Evolutionary conservation across 2,329 filamentous ascomycete species (phyloP).

Genomic region (Colletotrichum orbiculare): DNA sequence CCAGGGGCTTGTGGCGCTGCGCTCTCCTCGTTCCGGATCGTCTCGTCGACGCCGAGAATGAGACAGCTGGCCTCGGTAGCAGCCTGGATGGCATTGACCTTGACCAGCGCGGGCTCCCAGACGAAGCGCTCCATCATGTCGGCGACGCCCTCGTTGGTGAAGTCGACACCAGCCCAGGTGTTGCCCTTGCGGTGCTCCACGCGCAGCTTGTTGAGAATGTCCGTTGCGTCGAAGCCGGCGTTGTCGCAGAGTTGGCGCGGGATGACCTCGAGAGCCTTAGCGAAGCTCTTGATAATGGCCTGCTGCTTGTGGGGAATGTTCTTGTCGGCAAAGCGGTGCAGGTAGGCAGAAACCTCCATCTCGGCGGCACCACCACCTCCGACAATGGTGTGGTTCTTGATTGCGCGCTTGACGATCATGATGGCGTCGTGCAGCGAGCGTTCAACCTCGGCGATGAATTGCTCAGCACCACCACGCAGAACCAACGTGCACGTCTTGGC

Average conservation of each 20-base stretch:
- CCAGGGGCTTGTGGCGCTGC: constrained; percentile 83
- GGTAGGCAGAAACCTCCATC: constrained; percentile 96
- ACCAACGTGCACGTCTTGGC: constrained; percentile 98
- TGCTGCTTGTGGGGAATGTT: constrained; percentile 96
- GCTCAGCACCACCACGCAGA: constrained; percentile 94
- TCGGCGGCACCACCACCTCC: constrained; percentile 94
- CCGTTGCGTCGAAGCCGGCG: constrained; percentile 96
- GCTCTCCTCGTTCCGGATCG: constrained; percentile 97
- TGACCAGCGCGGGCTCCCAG: constrained; percentile 96
- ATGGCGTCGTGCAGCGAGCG: constrained; percentile 98
- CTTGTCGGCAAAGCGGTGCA: constrained; percentile 92
- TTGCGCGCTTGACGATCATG: constrained; percentile 99
- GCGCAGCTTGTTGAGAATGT: constrained; percentile 94
- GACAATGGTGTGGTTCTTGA: constrained; percentile 94
- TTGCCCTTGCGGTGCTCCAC: constrained; percentile 96
- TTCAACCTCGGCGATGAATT: constrained; percentile 99
- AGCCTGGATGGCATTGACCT: constrained; percentile 96
- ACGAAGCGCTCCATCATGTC: constrained; percentile 97
- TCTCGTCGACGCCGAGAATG: constrained; percentile 97
- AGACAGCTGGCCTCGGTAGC: constrained; percentile 95
- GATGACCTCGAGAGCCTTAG: constrained; percentile 96
- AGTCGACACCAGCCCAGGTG: constrained; percentile 96
- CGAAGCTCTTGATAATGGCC: constrained; percentile 96
- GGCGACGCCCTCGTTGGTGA: constrained; percentile 87
- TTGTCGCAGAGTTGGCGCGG: constrained; percentile 98